Evolutionary conservation across 2,329 filamentous ascomycete genomes (phyloP), one percentile per base, ranked within the genome.

Genomic region (Monilinia vaccinii-corymbosi): DNA sequence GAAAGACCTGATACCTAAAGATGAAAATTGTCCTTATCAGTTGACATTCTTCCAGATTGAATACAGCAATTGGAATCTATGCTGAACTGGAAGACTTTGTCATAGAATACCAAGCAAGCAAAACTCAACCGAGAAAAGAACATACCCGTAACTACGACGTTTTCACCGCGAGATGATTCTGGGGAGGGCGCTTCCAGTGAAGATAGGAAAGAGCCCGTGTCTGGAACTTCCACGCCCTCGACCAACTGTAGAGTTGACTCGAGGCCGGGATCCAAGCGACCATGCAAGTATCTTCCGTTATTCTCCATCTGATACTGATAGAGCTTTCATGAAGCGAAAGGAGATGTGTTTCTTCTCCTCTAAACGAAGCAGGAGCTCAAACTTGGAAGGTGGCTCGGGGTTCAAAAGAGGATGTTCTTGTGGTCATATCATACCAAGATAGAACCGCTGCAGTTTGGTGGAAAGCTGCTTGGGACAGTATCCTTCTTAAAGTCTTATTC

Each of bases 391-490:
- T 55, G 49, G 57, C 21, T 13, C 18, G 32, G n/a, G 25, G 32
- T 40, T 53, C 46, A 56, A 56, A 56, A 59, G 25, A 59, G 36
- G n/a, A 53, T 10, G n/a, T 59, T 51, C 49, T 59, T 52, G 36
- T 59, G 56, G n/a, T n/a, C n/a, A n/a, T n/a, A 59, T 48, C 48
- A 47, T n/a, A 16, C 31, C 48, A 31, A 53, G 18, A 46, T 46
- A 21, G 28, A 53, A 9, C 31, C 25, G 34, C 14, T 47, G 40
- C 44, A 53, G 16, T 16, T 18, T 28, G 46, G 18, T 23, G 11
- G 34, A 14, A 14, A 14, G 8, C 32, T 8, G 11, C 32, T 3
- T 3, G 32, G 8, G 36, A 59, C 14, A 52, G 34, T 52, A 13
- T 18, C 32, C 34, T 55, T 47, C 57, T 38, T 16, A 10, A 55